A percentile compares a stretch with the other conserved stretches of the same genome.
Evolutionary conservation across 768 basidiomycete species (phyloP).

Genomic region (Hygrophoropsis aurantiaca): DNA sequence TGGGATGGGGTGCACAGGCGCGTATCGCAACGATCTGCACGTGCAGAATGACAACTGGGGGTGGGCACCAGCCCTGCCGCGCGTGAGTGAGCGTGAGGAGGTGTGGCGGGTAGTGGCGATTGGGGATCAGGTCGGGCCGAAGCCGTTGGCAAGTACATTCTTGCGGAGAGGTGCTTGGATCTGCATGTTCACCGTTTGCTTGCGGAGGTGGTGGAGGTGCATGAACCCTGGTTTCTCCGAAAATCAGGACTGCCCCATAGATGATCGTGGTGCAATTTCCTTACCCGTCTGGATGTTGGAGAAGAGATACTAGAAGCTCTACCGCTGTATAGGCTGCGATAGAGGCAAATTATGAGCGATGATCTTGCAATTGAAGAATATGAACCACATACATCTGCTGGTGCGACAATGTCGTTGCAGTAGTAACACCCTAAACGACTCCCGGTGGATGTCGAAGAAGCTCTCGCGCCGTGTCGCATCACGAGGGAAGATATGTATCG

Average conservation of each 20-base stretch:
- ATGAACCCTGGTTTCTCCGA: slow-evolving; percentile 40
- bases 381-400: slow-evolving; percentile 71
- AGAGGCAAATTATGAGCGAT: slow-evolving; percentile 57
- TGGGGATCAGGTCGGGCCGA: slow-evolving; percentile 42
- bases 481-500: slow-evolving; percentile 94
- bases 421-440: slow-evolving; percentile 87
- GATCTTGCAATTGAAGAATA: slow-evolving; percentile 2
- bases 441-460: slow-evolving; percentile 30
- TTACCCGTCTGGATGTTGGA: slow-evolving; percentile 90
- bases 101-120: slow-evolving; percentile 46
- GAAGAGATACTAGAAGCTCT: slow-evolving; percentile 82
- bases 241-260: neutral
- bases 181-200: slow-evolving; percentile 27
- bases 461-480: slow-evolving; percentile 88
- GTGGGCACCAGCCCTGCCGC: slow-evolving; percentile 24
- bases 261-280: slow-evolving; percentile 10
- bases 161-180: slow-evolving; percentile 30
- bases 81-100: slow-evolving; percentile 47
- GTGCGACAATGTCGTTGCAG: slow-evolving; percentile 97
- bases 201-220: slow-evolving; percentile 69
- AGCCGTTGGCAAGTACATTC: slow-evolving; percentile 42
- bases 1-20: slow-evolving; percentile 41
- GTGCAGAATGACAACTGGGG: slow-evolving; percentile 39
- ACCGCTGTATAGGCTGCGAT: slow-evolving; percentile 92
- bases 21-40: slow-evolving; percentile 44